phyloP scores from a whole-genome alignment of 345 rosid species.

The Ricinus communis region DNA sequence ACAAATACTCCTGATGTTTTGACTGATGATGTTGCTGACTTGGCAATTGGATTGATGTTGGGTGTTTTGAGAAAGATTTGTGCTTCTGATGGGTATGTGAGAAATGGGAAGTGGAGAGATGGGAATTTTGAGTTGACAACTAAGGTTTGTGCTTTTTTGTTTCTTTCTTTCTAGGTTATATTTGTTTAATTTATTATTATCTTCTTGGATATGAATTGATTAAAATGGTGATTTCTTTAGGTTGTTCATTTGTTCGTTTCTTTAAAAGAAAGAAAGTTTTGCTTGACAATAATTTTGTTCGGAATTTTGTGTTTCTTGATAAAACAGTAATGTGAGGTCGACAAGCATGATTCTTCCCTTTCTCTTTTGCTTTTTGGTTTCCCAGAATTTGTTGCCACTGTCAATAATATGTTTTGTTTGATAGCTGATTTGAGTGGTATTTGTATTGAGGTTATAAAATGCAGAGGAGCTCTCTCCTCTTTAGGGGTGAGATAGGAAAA shows the following conservation, averaged over 20 bases:
- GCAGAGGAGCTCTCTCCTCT: too few species aligned
- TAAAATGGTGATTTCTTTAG: not conserved
- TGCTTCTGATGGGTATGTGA: constrained; percentile 47
- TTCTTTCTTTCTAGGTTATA: not conserved
- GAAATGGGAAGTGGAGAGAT: constrained; percentile 49
- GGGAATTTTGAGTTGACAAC: constrained; percentile 43
- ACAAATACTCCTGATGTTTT: constrained; percentile 65
- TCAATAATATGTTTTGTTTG: not conserved
- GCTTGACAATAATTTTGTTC: too few species aligned
- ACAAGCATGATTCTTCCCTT: not conserved
- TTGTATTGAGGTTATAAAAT: too few species aligned
- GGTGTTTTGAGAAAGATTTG: constrained; percentile 55
- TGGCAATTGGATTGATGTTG: constrained; percentile 54
- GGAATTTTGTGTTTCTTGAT: not conserved
- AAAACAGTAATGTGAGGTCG: too few species aligned
- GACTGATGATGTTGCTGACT: constrained; percentile 67
- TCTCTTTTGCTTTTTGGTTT: not conserved
- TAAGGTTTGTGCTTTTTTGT: constrained; percentile 38
- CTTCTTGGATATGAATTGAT: not conserved
- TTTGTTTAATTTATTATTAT: not conserved
- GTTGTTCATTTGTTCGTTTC: not conserved
- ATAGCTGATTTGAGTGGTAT: not conserved
- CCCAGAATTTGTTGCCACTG: not conserved
- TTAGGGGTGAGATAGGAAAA: not conserved
- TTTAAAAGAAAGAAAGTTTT: too few species aligned